These are phyloP conservation scores for Globisporangium cylindrosporum DNA, from an alignment of 352 stramenopile species.

Conservation along the genomic window DNA sequence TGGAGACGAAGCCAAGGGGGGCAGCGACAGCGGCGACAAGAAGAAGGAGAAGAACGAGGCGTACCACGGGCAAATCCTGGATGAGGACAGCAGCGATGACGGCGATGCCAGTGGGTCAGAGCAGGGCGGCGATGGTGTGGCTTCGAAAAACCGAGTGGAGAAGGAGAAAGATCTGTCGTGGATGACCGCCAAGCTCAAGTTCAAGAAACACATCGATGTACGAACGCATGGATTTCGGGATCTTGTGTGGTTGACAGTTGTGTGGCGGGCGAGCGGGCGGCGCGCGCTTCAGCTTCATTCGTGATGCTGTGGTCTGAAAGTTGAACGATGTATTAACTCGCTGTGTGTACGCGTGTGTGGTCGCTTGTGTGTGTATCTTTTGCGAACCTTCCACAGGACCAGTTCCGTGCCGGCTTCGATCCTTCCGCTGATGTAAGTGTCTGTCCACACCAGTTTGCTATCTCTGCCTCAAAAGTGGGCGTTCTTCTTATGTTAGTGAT, in stretches of 20 bases:
- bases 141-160: conserved; percentile 9
- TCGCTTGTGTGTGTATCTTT: not conserved
- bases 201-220: conserved; percentile 89
- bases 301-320: not conserved
- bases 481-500: not conserved
- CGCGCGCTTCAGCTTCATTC: not conserved
- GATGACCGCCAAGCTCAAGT: conserved; percentile 88
- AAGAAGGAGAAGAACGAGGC: conserved; percentile 20
- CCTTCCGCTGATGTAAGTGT: conserved; percentile 47
- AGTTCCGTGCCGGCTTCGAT: conserved; percentile 63
- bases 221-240: not conserved
- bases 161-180: conserved; percentile 60
- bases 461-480: conserved; percentile 1
- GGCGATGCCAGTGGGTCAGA: conserved; percentile 26
- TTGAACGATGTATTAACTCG: not conserved
- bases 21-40: conserved; percentile 6
- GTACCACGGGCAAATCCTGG: conserved; percentile 72
- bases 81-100: conserved; percentile 32
- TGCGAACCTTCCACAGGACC: conserved; percentile 33
- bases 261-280: no score
- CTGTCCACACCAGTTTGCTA: not conserved
- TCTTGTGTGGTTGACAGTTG: not conserved
- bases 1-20: conserved; percentile 10
- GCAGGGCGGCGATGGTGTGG: not conserved
- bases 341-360: not conserved